phyloP scores from a whole-genome alignment of 345 rosid genomes.

The Citrus glauca region DNA sequence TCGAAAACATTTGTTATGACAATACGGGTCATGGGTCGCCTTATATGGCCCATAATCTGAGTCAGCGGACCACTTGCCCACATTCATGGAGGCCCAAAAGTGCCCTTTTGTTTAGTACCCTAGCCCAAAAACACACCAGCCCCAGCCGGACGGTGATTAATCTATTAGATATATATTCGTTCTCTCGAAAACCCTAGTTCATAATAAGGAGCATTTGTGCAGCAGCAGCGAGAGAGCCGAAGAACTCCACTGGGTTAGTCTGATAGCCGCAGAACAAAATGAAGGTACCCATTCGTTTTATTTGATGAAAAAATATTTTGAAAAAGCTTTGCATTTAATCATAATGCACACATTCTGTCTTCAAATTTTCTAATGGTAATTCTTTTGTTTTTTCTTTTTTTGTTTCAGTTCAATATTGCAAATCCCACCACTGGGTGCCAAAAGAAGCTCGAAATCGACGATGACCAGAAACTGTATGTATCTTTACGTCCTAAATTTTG shows the following conservation, averaged over 20 bases:
- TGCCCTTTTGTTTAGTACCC: not conserved
- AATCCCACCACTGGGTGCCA: slow-evolving; percentile 56
- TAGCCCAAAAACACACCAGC: not conserved
- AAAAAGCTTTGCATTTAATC: not conserved
- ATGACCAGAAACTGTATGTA: slow-evolving; percentile 49
- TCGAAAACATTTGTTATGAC: no score
- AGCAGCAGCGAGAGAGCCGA: not conserved
- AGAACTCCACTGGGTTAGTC: not conserved
- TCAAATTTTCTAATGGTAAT: no score
- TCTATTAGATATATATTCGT: no score
- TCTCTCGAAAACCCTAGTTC: not conserved
- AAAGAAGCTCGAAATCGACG: slow-evolving; percentile 54
- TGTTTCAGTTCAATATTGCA: slow-evolving; percentile 33
- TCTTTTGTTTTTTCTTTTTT: not conserved
- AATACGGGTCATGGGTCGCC: no score
- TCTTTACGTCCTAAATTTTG: not conserved
- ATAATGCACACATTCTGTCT: not conserved
- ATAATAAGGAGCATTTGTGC: not conserved
- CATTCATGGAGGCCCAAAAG: not conserved
- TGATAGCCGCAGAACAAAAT: not conserved
- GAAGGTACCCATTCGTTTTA: not conserved
- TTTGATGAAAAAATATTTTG: no score
- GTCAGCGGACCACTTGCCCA: no score
- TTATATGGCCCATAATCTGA: no score
- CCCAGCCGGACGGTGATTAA: not conserved